Percentiles rank a stretch among this genome's conserved stretches.
These are phyloP conservation scores for Coemansia javaensis DNA, from an alignment of 192 early-diverging fungal genomes.

Conservation along the genomic window DNA sequence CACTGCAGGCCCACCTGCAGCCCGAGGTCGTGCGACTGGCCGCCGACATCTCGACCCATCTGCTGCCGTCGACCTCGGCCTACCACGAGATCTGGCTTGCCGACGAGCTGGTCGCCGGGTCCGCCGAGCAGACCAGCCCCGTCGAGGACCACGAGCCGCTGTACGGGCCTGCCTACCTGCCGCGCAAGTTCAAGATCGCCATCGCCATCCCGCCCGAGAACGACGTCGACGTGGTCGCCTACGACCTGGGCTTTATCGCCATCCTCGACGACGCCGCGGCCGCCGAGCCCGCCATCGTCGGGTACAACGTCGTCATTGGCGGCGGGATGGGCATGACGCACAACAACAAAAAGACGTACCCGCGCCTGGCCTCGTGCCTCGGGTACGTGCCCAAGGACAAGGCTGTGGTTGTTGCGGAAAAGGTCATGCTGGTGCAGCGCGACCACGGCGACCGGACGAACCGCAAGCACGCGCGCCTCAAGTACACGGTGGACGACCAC, in stretches of 20 bases:
- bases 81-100: conserved; percentile 99
- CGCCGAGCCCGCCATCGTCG: conserved; percentile 62
- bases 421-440: conserved; percentile 89
- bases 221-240: conserved; percentile 94
- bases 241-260: conserved; percentile 92
- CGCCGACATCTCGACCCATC: conserved; percentile 64
- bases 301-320: conserved; percentile 92
- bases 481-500: conserved; percentile 97
- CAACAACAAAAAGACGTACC: conserved; percentile 97
- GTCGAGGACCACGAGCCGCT: conserved; percentile 75
- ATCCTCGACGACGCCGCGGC: conserved; percentile 68
- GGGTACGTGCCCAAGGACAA: conserved; percentile 76
- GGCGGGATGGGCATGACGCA: conserved; percentile 99
- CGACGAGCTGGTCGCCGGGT: conserved; percentile 77
- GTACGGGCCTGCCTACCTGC: conserved; percentile 89
- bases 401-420: conserved; percentile 78
- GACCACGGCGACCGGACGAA: conserved; percentile 95
- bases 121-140: conserved; percentile 58
- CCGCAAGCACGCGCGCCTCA: conserved; percentile 96
- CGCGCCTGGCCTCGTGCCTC: conserved; percentile 71
- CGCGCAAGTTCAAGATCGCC: conserved; percentile 96
- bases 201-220: conserved; percentile 94
- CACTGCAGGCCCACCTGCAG: conserved; percentile 74
- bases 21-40: conserved; percentile 71
- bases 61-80: conserved; percentile 80